Conservation (phyloP, 805 yeast species). For the Starmera quercuum region DNA sequence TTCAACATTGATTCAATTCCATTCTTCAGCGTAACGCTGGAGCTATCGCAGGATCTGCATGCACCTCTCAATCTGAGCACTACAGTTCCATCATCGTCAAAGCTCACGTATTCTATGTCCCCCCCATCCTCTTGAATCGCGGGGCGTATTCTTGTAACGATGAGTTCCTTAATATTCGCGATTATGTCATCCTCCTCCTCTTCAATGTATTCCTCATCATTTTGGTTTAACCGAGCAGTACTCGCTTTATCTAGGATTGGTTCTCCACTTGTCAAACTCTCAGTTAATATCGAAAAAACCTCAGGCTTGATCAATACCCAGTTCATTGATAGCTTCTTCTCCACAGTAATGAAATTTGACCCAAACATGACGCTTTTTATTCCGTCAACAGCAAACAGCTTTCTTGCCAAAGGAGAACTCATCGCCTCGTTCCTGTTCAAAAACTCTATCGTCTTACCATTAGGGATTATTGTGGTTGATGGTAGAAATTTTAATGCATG, state of each 20-base stretch:
- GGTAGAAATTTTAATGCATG: constrained; percentile 83
- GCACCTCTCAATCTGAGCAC: constrained; percentile 58
- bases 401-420: constrained; percentile 69
- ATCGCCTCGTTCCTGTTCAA: constrained; percentile 69
- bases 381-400: constrained; percentile 70
- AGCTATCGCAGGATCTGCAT: constrained; percentile 64
- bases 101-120: constrained; percentile 58
- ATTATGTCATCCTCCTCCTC: constrained; percentile 65
- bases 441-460: constrained; percentile 63
- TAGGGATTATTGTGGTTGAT: constrained; percentile 57
- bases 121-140: constrained; percentile 76
- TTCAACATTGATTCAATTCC: constrained; percentile 69
- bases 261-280: constrained; percentile 29
- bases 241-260: constrained; percentile 38
- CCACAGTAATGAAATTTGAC: constrained; percentile 75
- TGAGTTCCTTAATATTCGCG: constrained; percentile 60
- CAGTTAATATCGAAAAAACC: constrained; percentile 35
- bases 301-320: constrained; percentile 65
- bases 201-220: constrained; percentile 16
- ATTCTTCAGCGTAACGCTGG: constrained; percentile 56
- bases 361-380: constrained; percentile 74
- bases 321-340: constrained; percentile 39
- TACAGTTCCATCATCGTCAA: constrained; percentile 57
- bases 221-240: background rate
- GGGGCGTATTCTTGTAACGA: constrained; percentile 64